Base-by-base conservation (phyloP, 148 eudicot genomes). In the Rhododendron kiyosumense region DNA sequence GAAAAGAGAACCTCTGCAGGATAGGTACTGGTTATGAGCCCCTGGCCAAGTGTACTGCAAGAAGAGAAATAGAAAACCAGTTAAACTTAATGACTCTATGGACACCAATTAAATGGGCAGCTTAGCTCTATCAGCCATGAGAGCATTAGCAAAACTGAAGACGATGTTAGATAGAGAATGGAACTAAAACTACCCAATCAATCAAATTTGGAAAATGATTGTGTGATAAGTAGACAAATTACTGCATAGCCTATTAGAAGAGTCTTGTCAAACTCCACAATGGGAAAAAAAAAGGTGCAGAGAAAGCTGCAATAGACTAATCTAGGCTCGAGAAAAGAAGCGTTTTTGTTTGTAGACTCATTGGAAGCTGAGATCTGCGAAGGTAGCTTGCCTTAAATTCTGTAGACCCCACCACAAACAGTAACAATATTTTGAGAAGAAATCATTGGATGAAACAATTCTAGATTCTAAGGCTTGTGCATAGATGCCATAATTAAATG, bases 381-480 rank as follows among this genome's bases (percentile, higher is more conserved):
- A 14, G 46, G 36, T 26, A 73, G 52, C 84, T 79, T 87, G 92
- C 96, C 96, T 94, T 82, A 94, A 87, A 73, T 91, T 94, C 85
- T 90, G 93, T 69, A 94, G 89, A 84, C 96, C 96, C 90, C 93
- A 94, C 96, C 94, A 94, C 85, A 94, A 87, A 88, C 96, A 94
- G 78, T 86, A 94, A 65, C 85, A 94, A 89, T 90, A 94, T 79
- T 94, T 94, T 32, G 93, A 87, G 85, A 91, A 28, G 69, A 94
- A 90, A 49, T 84, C 46, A 24, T 90, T 54, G 32, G 93, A 89
- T 18, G 86, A 88, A 59, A 89, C 88, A 88, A 94, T 78, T 14
- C 86, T 88, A 61, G 94, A 86, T 30, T 86, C 30, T 61, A 94
- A 14, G 75, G 94, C 93, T 22, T 83, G 90, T 46, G 61, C 86